Evolutionary conservation across 2,329 filamentous ascomycete species (phyloP).

Genomic region (Cladosporium velox): DNA sequence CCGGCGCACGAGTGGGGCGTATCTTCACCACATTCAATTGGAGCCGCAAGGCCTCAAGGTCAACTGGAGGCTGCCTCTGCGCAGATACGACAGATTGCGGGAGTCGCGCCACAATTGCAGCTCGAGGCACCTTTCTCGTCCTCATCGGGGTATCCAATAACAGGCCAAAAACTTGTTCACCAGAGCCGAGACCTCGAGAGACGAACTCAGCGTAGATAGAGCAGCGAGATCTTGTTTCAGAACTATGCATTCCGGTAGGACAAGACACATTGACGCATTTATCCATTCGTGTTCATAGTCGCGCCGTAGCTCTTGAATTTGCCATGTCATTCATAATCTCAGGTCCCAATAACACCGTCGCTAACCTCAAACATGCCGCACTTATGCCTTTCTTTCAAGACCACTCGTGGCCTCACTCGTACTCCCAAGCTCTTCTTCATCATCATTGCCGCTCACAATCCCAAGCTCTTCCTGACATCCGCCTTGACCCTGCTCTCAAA

Average conservation of each 20-base stretch:
- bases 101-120: background rate
- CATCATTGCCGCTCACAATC: slow-evolving; percentile 55
- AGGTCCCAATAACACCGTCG: slow-evolving; percentile 16
- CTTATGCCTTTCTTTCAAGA: background rate
- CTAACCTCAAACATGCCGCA: slow-evolving; percentile 6
- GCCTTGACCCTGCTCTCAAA: slow-evolving; percentile 86
- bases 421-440: background rate
- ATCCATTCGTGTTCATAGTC: background rate
- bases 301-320: background rate
- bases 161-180: slow-evolving; percentile 2
- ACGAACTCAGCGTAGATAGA: background rate
- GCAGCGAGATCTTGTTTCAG: background rate
- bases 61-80: background rate
- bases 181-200: background rate
- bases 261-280: background rate
- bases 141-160: background rate
- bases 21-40: background rate
- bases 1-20: background rate
- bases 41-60: background rate
- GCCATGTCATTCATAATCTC: slow-evolving; percentile 6
- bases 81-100: background rate
- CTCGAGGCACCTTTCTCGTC: background rate
- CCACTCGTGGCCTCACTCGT: background rate
- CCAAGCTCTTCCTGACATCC: slow-evolving; percentile 76
- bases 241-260: background rate